Evolutionary conservation across 208 protist genomes (phyloP).

Genomic region (Crithidia acanthocephali): DNA sequence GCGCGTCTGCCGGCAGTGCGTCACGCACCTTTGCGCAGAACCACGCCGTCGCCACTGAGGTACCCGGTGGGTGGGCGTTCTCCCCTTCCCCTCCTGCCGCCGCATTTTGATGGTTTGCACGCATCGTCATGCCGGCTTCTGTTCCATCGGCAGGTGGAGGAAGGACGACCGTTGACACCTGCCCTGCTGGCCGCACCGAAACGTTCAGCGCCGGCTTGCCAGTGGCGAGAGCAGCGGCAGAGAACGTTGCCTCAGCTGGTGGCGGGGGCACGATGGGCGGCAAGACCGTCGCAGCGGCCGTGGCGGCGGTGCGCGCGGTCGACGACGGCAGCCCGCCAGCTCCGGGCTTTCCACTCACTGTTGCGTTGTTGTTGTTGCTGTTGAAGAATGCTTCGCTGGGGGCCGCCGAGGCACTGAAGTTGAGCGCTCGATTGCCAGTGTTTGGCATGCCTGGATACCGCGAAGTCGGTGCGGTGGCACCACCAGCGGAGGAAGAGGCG

Average conservation of each 20-base stretch:
- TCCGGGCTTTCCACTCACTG: no score
- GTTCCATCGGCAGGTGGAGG: no score
- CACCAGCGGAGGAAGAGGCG: neutral
- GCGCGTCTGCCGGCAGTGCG: slow-evolving; percentile 16
- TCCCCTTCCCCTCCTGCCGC: neutral
- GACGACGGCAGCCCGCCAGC: neutral
- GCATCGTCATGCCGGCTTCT: neutral
- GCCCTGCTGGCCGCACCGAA: slow-evolving; percentile 25
- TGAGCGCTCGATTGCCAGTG: neutral
- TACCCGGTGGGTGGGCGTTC: slow-evolving; percentile 1
- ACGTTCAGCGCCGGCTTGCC: slow-evolving; percentile 27
- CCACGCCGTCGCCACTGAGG: slow-evolving; percentile 23
- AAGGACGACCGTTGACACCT: slow-evolving; percentile 30
- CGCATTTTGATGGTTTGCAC: no score
- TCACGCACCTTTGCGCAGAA: slow-evolving; percentile 34
- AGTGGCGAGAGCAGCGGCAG: neutral
- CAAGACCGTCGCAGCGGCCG: neutral
- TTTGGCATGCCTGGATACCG: neutral
- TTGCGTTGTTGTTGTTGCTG: neutral
- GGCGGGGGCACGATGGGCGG: slow-evolving; percentile 5
- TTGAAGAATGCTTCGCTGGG: neutral
- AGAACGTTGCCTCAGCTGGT: neutral
- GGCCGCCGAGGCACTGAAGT: neutral
- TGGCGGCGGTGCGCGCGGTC: neutral
- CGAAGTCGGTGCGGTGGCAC: neutral